Base-by-base conservation (phyloP, 2,329 filamentous ascomycete genomes). In the Leptographium radiaticola region DNA sequence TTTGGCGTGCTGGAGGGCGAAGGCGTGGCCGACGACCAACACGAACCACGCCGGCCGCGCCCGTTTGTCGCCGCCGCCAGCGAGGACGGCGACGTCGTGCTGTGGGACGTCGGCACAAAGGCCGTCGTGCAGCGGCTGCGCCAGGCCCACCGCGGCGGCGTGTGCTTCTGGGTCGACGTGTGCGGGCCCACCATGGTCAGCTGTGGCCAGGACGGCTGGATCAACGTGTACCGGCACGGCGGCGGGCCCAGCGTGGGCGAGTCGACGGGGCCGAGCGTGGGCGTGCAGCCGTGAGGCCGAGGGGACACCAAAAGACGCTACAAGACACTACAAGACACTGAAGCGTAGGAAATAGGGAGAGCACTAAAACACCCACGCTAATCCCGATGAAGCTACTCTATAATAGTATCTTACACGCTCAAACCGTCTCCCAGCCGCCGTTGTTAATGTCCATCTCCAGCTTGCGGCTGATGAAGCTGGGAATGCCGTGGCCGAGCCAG, bases 381-480 rank as follows among this genome's bases (percentile, higher is more conserved):
- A 25, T 3, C 25, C 25, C 3, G 5, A 25, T 25, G 2, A 25
- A 25, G 25, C 25, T 25, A 25, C 25, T 25, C 25, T 25, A 25
- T 25, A 25, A 25, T 25, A 25, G 25, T 25, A 25, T 25, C 45
- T 39, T 15, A 25, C 18, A 10, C 15, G 31, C 16, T 71, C 62
- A 79, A 52, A 82, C 75, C n/a, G 82, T 96, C 72, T 98, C 93
- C 93, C 93, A 98, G 0, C 93, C 93, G 0, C 93, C 93, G 62
- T 89, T 96, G 65, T 98, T 98, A 46, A 96, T 89, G 67, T 98
- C 93, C 15, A 88, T 86, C 72, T 98, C 93, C 60, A 98, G 70
- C 68, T 89, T 91, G 60, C 93, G 77, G 59, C 86, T 87, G 65
- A 98, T 95, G 48, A 89, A 83, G 60, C 87, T 94, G 39, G 90